A percentile compares a stretch with the other conserved stretches of the same genome.
These are phyloP conservation scores for Musa acuminata DNA, from an alignment of 176 grass and related monocot genomes.

Conservation along the genomic window DNA sequence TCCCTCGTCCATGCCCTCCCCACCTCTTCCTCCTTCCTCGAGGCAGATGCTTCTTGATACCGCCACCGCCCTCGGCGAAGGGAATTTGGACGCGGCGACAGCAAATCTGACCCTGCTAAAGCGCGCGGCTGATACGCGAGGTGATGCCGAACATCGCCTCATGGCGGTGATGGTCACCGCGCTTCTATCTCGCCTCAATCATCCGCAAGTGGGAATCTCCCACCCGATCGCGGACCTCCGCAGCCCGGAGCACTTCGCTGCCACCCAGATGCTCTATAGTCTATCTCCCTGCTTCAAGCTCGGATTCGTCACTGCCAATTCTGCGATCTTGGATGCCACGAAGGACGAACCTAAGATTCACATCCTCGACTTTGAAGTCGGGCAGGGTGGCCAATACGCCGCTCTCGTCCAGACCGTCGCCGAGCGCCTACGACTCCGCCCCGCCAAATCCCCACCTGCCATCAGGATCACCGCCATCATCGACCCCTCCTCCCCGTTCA, in stretches of 20 bases:
- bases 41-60: conserved; percentile 12
- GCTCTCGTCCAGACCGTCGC: not conserved
- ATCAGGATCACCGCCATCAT: not conserved
- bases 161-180: conserved; percentile 2
- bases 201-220: not conserved
- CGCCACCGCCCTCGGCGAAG: not conserved
- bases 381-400: not conserved
- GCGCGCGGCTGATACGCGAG: not conserved
- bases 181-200: not conserved
- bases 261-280: not conserved
- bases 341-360: not conserved
- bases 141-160: conserved; percentile 15
- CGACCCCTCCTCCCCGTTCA: not conserved
- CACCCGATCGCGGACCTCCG: not conserved
- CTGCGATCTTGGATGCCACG: conserved; percentile 10
- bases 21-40: not conserved
- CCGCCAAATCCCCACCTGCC: not conserved
- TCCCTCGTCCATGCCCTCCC: not conserved
- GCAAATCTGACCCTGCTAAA: not conserved
- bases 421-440: not conserved
- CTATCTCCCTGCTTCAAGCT: conserved; percentile 9
- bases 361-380: conserved; percentile 13
- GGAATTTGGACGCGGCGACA: not conserved
- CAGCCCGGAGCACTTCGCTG: not conserved
- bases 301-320: conserved; percentile 1